Percentiles rank a stretch among this genome's conserved stretches.
phyloP scores from a whole-genome alignment of 345 rosid genomes.

The Turnera subulata region DNA sequence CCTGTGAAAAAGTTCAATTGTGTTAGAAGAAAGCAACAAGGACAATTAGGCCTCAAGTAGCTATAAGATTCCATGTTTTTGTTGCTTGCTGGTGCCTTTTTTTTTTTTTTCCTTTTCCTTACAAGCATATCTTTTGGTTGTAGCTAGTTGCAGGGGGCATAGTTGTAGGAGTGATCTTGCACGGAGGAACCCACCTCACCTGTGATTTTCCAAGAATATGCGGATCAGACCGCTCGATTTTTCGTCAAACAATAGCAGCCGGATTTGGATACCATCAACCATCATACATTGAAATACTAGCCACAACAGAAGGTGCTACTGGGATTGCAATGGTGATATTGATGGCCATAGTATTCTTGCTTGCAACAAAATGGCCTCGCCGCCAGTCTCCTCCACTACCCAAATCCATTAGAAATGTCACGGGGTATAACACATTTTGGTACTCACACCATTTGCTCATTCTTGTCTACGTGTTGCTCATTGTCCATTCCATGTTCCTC shows the following conservation, averaged over 20 bases:
- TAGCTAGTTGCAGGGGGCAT: constrained; percentile 52
- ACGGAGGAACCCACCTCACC: constrained; percentile 57
- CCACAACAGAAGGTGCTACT: constrained; percentile 45
- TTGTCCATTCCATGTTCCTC: constrained; percentile 59
- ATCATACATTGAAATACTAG: constrained; percentile 38
- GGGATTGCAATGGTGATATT: constrained; percentile 52
- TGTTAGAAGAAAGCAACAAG: no score
- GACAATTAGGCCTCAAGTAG: no score
- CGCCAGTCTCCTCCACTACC: constrained; percentile 39
- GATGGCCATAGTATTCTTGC: constrained; percentile 47
- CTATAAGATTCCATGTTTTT: no score
- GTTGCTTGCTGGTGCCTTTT: background rate
- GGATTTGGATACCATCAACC: constrained; percentile 49
- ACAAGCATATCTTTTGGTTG: background rate
- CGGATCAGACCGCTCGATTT: constrained; percentile 27
- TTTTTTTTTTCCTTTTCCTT: background rate
- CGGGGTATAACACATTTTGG: constrained; percentile 55
- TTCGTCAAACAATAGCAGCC: constrained; percentile 36
- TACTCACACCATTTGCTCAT: constrained; percentile 58
- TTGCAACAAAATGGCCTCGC: constrained; percentile 55
- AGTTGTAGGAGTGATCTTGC: constrained; percentile 48
- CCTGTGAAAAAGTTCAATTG: no score
- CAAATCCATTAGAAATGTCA: constrained; percentile 38
- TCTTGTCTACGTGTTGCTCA: constrained; percentile 44
- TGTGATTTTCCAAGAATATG: constrained; percentile 57